phyloP scores from a whole-genome alignment of 805 yeast genomes.

The Saccharomycopsis fermentans region DNA sequence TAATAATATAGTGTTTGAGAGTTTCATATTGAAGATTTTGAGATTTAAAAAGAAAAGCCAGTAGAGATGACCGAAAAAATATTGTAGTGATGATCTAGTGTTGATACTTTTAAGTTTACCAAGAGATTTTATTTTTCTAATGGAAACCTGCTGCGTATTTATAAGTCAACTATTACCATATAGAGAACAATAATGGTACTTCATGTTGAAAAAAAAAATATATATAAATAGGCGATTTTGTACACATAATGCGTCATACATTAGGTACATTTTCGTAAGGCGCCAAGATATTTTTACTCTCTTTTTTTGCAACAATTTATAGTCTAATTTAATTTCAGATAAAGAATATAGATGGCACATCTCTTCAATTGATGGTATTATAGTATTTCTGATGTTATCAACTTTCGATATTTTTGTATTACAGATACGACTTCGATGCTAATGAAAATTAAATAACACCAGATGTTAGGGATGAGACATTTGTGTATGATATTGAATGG shows the following conservation, averaged over 20 bases:
- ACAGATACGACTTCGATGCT: too few species aligned
- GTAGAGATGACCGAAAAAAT: neutral
- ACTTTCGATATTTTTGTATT: too few species aligned
- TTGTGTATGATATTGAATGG: too few species aligned
- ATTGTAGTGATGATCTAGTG: neutral
- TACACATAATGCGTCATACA: neutral
- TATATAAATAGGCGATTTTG: neutral
- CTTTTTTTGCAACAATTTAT: neutral
- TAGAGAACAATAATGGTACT: neutral
- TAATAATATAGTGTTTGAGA: conserved; percentile 9
- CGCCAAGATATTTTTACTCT: neutral
- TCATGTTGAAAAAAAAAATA: neutral
- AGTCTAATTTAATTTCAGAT: too few species aligned
- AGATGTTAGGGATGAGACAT: too few species aligned
- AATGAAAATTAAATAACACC: too few species aligned
- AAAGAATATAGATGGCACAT: too few species aligned
- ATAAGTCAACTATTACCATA: neutral
- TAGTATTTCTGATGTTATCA: neutral
- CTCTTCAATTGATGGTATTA: neutral
- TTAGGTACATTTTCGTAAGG: neutral
- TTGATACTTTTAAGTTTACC: neutral
- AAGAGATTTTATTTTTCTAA: neutral
- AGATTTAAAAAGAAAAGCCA: neutral
- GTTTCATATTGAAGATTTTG: conserved; percentile 9
- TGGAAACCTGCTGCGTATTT: neutral